A percentile compares a stretch with the other conserved stretches of the same genome.
These are phyloP conservation scores for Mortierella sp. DNA, from an alignment of 371 early-diverging fungal genomes.

Conservation along the genomic window DNA sequence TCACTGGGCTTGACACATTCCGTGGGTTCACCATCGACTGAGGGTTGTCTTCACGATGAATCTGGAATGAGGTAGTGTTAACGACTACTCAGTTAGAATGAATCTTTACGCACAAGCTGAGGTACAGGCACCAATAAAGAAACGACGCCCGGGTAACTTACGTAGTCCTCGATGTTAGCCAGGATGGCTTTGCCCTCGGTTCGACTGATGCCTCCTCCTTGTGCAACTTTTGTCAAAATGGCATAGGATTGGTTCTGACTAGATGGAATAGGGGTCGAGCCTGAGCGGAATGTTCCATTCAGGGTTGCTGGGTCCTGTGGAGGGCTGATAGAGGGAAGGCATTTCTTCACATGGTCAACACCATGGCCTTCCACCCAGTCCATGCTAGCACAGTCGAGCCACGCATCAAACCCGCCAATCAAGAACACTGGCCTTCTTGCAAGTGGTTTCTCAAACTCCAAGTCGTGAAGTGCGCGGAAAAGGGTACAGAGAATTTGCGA, in stretches of 20 bases:
- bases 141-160: conserved; percentile 2
- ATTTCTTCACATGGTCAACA: conserved; percentile 24
- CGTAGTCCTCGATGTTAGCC: conserved; percentile 36
- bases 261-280: conserved; percentile 15
- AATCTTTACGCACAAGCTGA: too few species aligned
- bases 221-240: conserved; percentile 26
- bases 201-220: conserved; percentile 52
- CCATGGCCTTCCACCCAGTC: conserved; percentile 57
- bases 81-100: not conserved
- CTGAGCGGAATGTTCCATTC: conserved; percentile 11
- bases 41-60: conserved; percentile 36
- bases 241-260: conserved; percentile 20
- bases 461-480: conserved; percentile 69
- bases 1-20: conserved; percentile 18
- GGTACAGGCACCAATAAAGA: not conserved
- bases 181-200: conserved; percentile 45
- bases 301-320: conserved; percentile 8
- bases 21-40: conserved; percentile 53
- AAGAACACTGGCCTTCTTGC: conserved; percentile 74
- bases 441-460: conserved; percentile 68
- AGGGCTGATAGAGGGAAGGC: conserved; percentile 17
- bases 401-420: conserved; percentile 84
- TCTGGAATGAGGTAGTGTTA: conserved; percentile 4
- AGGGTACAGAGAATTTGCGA: conserved; percentile 40
- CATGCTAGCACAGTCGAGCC: conserved; percentile 68